Base-by-base conservation (phyloP, 129 eudicot genomes). In the Escallonia herrerae region DNA sequence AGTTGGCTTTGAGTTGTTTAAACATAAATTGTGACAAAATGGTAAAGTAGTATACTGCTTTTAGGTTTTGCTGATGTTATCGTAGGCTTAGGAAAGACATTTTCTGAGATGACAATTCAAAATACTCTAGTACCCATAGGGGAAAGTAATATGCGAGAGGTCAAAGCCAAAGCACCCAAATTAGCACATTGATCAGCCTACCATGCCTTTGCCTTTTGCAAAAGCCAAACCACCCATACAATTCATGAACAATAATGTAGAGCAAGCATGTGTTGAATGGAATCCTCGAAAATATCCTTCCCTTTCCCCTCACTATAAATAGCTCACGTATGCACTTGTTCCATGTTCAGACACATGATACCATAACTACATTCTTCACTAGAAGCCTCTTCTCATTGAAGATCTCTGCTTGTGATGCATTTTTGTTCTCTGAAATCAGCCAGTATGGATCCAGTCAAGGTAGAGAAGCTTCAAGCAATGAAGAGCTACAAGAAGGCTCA, bases 401-500 rank as follows among this genome's bases (percentile, higher is more conserved):
- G 9, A 6, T 58, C 33, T 58, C 15, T 6, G 9, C 11, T 7
- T 40, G 4, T 3, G 9, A 2, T 58, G 3, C 5, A 38, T 33
- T 39, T 8, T 11, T 22, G 33, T 22, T 22, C 33, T 22, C 33
- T 22, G 33, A 39, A 10, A 15, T 58, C 37, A 60, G 8, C 47
- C 5, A 50, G 44, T 46, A 68, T 56, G 61, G 14, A 33, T 57
- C 57, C 71, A 56, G 47, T 62, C 60, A 75, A 61, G 43, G 60
- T 3, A 44, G 49, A 50, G 50, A 64, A 70, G 63, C 63, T 38
- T 42, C 67, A 59, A 71, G 76, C 73, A 63, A 65, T 65, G 73
- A 71, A 71, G 51, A 70, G 37, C 33, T 53, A 70, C 72, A 77
- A 65, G 39, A 77, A 58, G 60, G 59, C 72, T 71, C 66, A 59